Conservation (phyloP, 371 early-diverging fungal genomes). For the Haplosporangium sp. region DNA sequence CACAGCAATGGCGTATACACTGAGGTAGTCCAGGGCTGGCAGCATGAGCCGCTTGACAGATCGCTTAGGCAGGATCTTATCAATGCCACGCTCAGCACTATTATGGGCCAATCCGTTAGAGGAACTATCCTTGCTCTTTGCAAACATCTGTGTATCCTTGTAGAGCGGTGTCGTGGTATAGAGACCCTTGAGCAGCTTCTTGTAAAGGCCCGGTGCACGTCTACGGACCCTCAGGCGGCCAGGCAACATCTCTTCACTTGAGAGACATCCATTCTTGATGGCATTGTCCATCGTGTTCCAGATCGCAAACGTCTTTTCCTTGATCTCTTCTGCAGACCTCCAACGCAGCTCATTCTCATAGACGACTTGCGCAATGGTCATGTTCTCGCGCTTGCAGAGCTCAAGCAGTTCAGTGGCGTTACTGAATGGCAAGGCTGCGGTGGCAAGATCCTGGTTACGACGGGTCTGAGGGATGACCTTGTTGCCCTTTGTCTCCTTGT, state of each 20-base stretch:
- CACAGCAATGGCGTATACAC: constrained; percentile 95
- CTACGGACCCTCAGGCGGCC: constrained; percentile 87
- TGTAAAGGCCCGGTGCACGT: constrained; percentile 90
- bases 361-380: constrained; percentile 96
- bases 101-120: constrained; percentile 35
- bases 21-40: constrained; percentile 93
- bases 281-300: constrained; percentile 96
- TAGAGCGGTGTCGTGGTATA: constrained; percentile 67
- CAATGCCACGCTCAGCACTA: constrained; percentile 40
- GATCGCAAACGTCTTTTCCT: constrained; percentile 77
- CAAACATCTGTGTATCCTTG: constrained; percentile 31
- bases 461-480: constrained; percentile 60
- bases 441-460: constrained; percentile 76
- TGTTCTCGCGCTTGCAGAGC: constrained; percentile 83
- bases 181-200: constrained; percentile 84
- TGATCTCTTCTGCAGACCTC: constrained; percentile 84
- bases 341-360: constrained; percentile 94
- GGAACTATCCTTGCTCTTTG: constrained; percentile 12
- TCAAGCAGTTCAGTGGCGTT: constrained; percentile 83
- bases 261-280: constrained; percentile 80
- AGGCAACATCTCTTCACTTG: constrained; percentile 74
- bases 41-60: constrained; percentile 60
- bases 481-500: constrained; percentile 55
- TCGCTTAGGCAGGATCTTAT: constrained; percentile 55
- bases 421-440: constrained; percentile 89